These are phyloP conservation scores for Hordeum marinum DNA, from an alignment of 176 grass and related monocot genomes.

Conservation along the genomic window DNA sequence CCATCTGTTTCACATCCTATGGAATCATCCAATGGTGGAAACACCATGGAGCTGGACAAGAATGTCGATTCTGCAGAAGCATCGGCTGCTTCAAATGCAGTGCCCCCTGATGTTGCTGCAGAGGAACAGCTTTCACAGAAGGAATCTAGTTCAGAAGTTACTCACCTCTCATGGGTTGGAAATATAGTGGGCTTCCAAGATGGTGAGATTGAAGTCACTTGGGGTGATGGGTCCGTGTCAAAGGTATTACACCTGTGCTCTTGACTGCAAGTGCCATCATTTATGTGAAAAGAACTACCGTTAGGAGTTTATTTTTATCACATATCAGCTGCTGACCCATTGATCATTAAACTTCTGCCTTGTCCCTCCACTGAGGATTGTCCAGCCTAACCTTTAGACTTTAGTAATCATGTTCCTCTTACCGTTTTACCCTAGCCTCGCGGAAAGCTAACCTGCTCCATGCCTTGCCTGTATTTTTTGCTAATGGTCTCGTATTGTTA, in stretches of 20 bases:
- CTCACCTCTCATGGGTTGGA: slow-evolving; percentile 77
- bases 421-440: background rate
- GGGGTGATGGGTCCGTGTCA: slow-evolving; percentile 70
- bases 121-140: slow-evolving; percentile 36
- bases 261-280: slow-evolving; percentile 14
- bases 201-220: slow-evolving; percentile 79
- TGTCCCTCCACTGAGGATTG: background rate
- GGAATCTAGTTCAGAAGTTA: slow-evolving; percentile 35
- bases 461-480: slow-evolving; percentile 1
- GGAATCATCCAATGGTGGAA: slow-evolving; percentile 35
- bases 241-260: slow-evolving; percentile 50
- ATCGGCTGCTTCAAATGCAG: slow-evolving; percentile 25
- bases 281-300: slow-evolving; percentile 1
- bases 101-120: slow-evolving; percentile 20
- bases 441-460: background rate
- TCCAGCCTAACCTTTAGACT: background rate
- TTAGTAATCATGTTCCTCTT: background rate
- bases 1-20: slow-evolving; percentile 56
- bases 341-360: background rate
- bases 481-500: slow-evolving; percentile 6
- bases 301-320: background rate
- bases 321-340: background rate
- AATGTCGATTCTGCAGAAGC: slow-evolving; percentile 30
- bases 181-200: slow-evolving; percentile 77
- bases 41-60: slow-evolving; percentile 40